phyloP scores from a whole-genome alignment of 257 asterid species.

The Lithospermum erythrorhizon region DNA sequence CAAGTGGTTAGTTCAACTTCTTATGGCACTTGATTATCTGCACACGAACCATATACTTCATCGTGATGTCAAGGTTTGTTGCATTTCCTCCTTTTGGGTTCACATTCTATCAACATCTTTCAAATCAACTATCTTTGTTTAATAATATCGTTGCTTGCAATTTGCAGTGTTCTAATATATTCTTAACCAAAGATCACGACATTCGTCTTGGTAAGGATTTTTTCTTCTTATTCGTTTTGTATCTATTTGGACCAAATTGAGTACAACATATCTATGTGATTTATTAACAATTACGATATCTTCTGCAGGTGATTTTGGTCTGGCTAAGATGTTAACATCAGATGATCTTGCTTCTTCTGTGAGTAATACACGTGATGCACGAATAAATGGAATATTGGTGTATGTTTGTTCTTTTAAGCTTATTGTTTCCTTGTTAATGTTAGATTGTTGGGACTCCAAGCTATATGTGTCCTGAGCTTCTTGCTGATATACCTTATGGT shows the following conservation, averaged over 20 bases:
- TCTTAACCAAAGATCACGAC: conserved; percentile 74
- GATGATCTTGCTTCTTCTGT: conserved; percentile 95
- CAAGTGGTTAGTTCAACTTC: conserved; percentile 87
- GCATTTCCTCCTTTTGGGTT: conserved; percentile 7
- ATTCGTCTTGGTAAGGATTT: conserved; percentile 69
- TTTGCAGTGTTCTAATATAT: conserved; percentile 90
- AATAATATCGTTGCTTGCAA: conserved; percentile 2
- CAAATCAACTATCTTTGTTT: conserved; percentile 6
- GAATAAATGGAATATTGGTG: conserved; percentile 4
- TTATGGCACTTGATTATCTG: conserved; percentile 83
- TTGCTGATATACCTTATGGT: conserved; percentile 91
- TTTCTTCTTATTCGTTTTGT: conserved; percentile 1
- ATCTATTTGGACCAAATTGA: not conserved
- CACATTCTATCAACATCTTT: conserved; percentile 4
- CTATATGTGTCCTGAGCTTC: conserved; percentile 97
- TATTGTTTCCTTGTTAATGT: conserved; percentile 11
- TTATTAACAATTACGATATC: not conserved
- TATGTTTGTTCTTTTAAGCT: conserved; percentile 11
- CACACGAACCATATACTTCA: conserved; percentile 83
- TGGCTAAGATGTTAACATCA: conserved; percentile 75
- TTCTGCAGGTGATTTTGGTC: conserved; percentile 86
- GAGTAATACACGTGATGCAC: conserved; percentile 19
- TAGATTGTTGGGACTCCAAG: conserved; percentile 97
- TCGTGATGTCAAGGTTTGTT: conserved; percentile 81
- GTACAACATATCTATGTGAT: not conserved